Conservation (phyloP, 148 eudicot species). For the Oxyria digyna region DNA sequence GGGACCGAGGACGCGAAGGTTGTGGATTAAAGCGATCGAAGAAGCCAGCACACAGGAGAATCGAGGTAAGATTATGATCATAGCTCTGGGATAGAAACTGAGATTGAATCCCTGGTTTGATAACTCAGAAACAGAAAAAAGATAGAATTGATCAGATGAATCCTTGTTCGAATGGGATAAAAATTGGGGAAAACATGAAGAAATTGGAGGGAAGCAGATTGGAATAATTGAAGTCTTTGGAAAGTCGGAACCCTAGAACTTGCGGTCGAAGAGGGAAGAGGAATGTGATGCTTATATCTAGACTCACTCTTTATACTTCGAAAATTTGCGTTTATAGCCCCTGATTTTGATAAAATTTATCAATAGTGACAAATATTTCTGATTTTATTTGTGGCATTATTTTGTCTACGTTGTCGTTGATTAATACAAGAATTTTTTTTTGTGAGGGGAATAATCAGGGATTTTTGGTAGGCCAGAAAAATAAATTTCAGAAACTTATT, state of each 20-base stretch:
- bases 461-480: too few species aligned
- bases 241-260: constrained; percentile 2
- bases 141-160: background rate
- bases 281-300: background rate
- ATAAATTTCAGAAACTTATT: too few species aligned
- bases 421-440: too few species aligned
- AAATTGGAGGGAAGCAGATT: background rate
- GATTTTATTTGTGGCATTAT: too few species aligned
- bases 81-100: constrained; percentile 4
- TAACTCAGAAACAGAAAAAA: background rate
- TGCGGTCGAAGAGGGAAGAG: background rate
- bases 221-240: background rate
- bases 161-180: background rate
- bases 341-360: too few species aligned
- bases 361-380: too few species aligned
- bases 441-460: too few species aligned
- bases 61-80: constrained; percentile 24
- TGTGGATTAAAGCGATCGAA: constrained; percentile 20
- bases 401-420: too few species aligned
- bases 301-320: too few species aligned
- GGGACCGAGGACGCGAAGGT: constrained; percentile 70
- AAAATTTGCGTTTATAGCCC: too few species aligned
- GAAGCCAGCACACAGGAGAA: constrained; percentile 21
- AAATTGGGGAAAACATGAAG: constrained; percentile 1
- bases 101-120: background rate